These are phyloP conservation scores for Cladorrhinum sp. DNA, from an alignment of 2,329 filamentous ascomycete species.

Conservation along the genomic window DNA sequence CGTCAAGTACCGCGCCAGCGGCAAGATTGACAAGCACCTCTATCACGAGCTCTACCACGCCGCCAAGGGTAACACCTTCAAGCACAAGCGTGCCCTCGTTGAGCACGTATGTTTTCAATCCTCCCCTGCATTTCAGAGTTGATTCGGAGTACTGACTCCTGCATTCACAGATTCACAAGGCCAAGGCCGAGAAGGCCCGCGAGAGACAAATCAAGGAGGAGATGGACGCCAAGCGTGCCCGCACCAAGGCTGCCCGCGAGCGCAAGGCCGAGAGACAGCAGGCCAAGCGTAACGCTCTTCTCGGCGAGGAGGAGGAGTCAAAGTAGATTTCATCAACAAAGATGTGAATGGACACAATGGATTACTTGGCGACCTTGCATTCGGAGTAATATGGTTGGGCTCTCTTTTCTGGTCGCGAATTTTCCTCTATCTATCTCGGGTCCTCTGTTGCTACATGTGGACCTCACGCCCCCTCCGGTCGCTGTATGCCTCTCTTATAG, in stretches of 20 bases:
- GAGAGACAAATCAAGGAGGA: conserved; percentile 96
- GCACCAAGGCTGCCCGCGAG: conserved; percentile 99
- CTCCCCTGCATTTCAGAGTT: neutral
- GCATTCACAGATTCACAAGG: conserved; percentile 84
- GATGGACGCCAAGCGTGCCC: conserved; percentile 99
- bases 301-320: conserved; percentile 65
- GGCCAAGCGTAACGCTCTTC: conserved; percentile 85
- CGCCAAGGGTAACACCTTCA: conserved; percentile 99
- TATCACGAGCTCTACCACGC: conserved; percentile 99
- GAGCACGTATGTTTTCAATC: conserved; percentile 82
- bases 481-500: conserved; percentile 13
- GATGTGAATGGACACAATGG: conserved; percentile 51
- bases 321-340: conserved; percentile 43
- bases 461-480: conserved; percentile 11
- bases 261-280: conserved; percentile 89
- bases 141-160: conserved; percentile 17
- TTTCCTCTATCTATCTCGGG: conserved; percentile 29
- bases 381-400: conserved; percentile 59
- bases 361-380: conserved; percentile 44
- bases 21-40: conserved; percentile 99
- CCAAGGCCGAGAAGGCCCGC: conserved; percentile 98
- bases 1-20: conserved; percentile 99
- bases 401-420: conserved; percentile 39
- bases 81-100: conserved; percentile 99
- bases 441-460: conserved; percentile 24